Evolutionary conservation across 192 early-diverging fungal genomes (phyloP), one percentile per base, ranked within the genome.

Genomic region (Spizellomyces punctatus): DNA sequence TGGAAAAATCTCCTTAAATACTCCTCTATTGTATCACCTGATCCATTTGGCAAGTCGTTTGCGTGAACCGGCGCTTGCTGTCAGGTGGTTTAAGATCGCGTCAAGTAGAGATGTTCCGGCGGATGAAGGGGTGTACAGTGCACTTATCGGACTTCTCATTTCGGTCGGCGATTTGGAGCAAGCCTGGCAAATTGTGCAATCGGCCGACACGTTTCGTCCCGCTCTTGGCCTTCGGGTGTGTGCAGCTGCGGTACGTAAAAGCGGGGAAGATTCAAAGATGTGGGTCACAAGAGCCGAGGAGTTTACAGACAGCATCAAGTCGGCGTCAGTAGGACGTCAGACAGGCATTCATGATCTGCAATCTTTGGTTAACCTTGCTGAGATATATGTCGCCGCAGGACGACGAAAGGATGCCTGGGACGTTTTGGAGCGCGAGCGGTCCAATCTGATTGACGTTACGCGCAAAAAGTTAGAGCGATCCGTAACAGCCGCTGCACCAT

Each of bases 121-220:
- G 19, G 69, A 71, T 46, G 58, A 71, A 14, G 58, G 12, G 19
- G 48, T 63, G 43, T 71, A 19, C 59, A 63, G 22, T 46, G 46
- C 22, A 1, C 58, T 71, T 0, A 45, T 61, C n/a, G 69, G 58
- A 16, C 69, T 71, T n/a, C 46, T 71, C 19, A 62, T 71, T 16
- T 71, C 69, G 0, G 50, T 27, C 9, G 58, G 60, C 43, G 10
- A 12, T 7, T 27, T n/a, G n/a, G 69, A 71, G 46, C 14, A 63
- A 16, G 69, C 69, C 6, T 71, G 69, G 69, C 19, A 61, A 8
- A 10, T 71, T 8, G 8, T 57, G 41, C 12, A 16, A 14, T 43
- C 7, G 10, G n/a, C 50, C 6, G 42, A 27, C 44, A 22, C 63
- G 9, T 10, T 16, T 46, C 12, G 19, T 10, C 10, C 21, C 17